Base-by-base conservation (phyloP, 257 asterid species). In the Solanum bukasovii region DNA sequence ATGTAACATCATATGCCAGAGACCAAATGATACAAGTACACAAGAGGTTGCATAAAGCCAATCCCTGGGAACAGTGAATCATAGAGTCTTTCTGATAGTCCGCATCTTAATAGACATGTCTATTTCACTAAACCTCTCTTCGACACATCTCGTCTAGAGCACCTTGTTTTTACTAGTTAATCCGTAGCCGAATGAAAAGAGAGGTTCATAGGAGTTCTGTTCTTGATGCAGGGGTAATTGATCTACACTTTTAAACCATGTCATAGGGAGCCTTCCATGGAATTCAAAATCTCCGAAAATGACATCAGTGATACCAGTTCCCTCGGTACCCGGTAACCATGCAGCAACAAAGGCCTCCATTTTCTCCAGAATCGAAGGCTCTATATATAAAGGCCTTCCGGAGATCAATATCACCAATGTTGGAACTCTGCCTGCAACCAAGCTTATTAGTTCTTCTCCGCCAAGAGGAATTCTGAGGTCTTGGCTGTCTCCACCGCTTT, bases 241-340 rank as follows among this genome's bases (percentile, higher is more conserved):
- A 83, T 95, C 94, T 10, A 93, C 93, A 25, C 88, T 93, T 89
- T 89, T 95, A 61, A 96, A 93, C 99, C 99, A 96, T 13, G 98
- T 92, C 95, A 95, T 87, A 0, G 98, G 98, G 33, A 96, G 96
- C 29, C 83, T 90, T 61, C 99, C 99, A 21, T 93, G 91, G 44
- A 96, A 95, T 75, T 88, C 93, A 78, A 92, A 88, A 90, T 95
- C 97, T 75, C 98, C 98, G 4, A 93, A 96, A 14, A 95, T 89
- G 29, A 93, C 96, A 78, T 95, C 99, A 12, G 97, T 89, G 38
- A 96, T 94, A 86, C 99, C 99, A 20, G 87, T 86, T 34, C 98
- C 98, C 90, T 96, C 98, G 3, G 95, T 92, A 63, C 99, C 99
- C 2, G 98, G 99, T 88, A 96, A 70, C 99, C 99, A 96, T 49